A percentile compares a stretch with the other conserved stretches of the same genome.
These are phyloP conservation scores for Boletus patriciae DNA, from an alignment of 768 basidiomycete species.

Conservation along the genomic window DNA sequence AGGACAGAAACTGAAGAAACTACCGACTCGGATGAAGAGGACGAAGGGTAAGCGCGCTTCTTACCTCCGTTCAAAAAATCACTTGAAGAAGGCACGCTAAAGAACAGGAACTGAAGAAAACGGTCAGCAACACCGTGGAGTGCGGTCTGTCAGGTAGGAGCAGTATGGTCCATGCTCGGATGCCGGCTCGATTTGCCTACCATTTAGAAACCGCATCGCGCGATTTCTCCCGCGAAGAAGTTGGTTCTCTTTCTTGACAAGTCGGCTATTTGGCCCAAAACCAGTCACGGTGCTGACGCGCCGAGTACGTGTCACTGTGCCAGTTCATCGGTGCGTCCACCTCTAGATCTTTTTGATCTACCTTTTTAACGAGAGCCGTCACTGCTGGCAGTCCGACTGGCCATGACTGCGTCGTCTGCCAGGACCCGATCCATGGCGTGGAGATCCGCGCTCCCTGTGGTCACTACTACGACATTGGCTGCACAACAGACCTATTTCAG, in stretches of 20 bases:
- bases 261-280: not conserved
- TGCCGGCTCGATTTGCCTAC: not conserved
- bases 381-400: slow-evolving; percentile 17
- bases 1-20: not conserved
- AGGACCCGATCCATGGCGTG: slow-evolving; percentile 29
- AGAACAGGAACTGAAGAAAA: not conserved
- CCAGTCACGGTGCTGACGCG: not conserved
- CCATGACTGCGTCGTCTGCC: slow-evolving; percentile 37
- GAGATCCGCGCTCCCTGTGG: slow-evolving; percentile 35
- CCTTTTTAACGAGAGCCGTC: not conserved
- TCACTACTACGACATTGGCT: slow-evolving; percentile 38
- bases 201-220: not conserved
- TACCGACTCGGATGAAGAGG: not conserved
- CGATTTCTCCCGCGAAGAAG: slow-evolving; percentile 9
- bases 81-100: not conserved
- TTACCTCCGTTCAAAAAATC: not conserved
- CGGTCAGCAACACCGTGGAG: not conserved
- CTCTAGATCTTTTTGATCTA: not conserved
- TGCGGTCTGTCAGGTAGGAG: not conserved
- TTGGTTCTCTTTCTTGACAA: slow-evolving; percentile 21
- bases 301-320: not conserved
- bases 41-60: not conserved
- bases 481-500: slow-evolving; percentile 37
- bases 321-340: slow-evolving; percentile 17
- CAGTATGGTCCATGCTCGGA: not conserved